These are phyloP conservation scores for Setaria viridis DNA, from an alignment of 202 grass and related monocot species.

Conservation along the genomic window DNA sequence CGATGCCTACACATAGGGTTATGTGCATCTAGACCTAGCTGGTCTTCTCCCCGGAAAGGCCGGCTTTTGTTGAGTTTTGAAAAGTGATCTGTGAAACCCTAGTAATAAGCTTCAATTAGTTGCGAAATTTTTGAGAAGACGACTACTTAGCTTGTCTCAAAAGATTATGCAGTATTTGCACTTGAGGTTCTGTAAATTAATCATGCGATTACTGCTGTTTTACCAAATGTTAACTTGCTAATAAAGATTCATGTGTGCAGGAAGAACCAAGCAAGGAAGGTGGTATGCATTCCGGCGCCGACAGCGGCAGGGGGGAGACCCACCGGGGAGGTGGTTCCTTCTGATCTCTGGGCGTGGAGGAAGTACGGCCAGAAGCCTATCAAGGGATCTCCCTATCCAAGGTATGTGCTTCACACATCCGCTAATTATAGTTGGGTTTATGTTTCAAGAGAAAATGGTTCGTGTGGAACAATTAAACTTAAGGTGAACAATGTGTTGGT, in stretches of 20 bases:
- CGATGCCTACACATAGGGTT: constrained; percentile 41
- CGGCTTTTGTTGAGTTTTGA: constrained; percentile 36
- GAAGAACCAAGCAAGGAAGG: constrained; percentile 81
- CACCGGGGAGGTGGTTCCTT: constrained; percentile 82
- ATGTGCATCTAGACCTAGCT: constrained; percentile 46
- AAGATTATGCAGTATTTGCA: not conserved
- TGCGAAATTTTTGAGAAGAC: not conserved
- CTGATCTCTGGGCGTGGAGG: constrained; percentile 97
- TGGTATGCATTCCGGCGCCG: constrained; percentile 87
- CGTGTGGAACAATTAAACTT: not conserved
- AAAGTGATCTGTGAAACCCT: constrained; percentile 44
- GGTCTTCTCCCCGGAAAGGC: constrained; percentile 32
- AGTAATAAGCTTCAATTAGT: constrained; percentile 17
- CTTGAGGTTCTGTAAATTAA: not conserved
- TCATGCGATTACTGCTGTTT: constrained; percentile 2
- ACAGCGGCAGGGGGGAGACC: constrained; percentile 57
- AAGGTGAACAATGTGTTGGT: not conserved
- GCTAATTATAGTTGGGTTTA: constrained; percentile 19
- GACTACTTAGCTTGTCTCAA: not conserved
- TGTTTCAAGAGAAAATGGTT: not conserved
- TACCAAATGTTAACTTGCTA: constrained; percentile 9
- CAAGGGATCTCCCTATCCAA: constrained; percentile 90
- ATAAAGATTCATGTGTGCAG: constrained; percentile 28
- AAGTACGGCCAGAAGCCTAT: constrained; percentile 97
- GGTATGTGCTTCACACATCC: constrained; percentile 36